These are phyloP conservation scores for Amaranthus tricolor DNA, from an alignment of 179 eudicot species.

Conservation along the genomic window DNA sequence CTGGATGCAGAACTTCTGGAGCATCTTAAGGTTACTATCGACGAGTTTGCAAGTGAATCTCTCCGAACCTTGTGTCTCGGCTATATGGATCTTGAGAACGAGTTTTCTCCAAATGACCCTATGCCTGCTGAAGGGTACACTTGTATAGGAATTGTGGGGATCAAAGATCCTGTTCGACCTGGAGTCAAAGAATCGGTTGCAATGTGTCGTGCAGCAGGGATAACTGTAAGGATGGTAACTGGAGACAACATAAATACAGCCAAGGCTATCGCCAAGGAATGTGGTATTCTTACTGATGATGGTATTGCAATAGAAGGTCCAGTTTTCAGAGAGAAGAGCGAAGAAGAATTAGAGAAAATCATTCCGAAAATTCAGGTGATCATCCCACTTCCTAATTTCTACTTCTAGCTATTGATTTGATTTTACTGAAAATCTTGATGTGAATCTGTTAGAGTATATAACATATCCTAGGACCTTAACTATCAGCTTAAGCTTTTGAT, in stretches of 20 bases:
- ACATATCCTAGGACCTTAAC: too few species aligned
- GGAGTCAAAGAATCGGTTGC: slow-evolving; percentile 94
- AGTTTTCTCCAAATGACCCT: slow-evolving; percentile 46
- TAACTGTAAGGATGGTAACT: slow-evolving; percentile 86
- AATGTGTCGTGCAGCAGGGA: slow-evolving; percentile 81
- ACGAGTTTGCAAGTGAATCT: slow-evolving; percentile 79
- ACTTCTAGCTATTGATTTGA: too few species aligned
- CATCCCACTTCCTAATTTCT: too few species aligned
- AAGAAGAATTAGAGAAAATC: slow-evolving; percentile 60
- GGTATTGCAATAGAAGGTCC: slow-evolving; percentile 98
- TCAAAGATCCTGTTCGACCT: slow-evolving; percentile 91
- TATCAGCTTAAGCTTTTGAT: too few species aligned
- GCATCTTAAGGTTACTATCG: slow-evolving; percentile 60
- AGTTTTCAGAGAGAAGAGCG: slow-evolving; percentile 64
- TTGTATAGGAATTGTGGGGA: slow-evolving; percentile 87
- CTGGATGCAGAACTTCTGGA: slow-evolving; percentile 45
- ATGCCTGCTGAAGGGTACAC: slow-evolving; percentile 74
- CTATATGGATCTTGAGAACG: slow-evolving; percentile 65
- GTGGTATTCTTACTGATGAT: slow-evolving; percentile 92
- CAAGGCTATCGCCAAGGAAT: slow-evolving; percentile 92
- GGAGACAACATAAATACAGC: slow-evolving; percentile 96
- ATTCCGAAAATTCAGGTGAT: slow-evolving; percentile 73
- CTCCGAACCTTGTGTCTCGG: slow-evolving; percentile 85
- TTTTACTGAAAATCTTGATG: too few species aligned
- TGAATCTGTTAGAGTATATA: too few species aligned